Evolutionary conservation across 441 rosid species (phyloP).

Genomic region (Populus tomentosa): DNA sequence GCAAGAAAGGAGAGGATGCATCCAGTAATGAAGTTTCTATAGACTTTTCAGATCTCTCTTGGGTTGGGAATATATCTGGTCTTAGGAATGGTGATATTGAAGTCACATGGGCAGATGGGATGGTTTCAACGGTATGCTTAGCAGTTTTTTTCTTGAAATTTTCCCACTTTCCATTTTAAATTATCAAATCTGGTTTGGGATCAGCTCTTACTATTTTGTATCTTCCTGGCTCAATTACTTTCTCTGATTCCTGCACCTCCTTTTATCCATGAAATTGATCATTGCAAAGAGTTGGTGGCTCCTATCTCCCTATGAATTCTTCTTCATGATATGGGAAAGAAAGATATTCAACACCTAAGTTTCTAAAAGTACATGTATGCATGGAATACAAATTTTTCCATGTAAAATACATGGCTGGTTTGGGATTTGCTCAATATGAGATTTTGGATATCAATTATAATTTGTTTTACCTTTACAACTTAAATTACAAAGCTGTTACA

Average conservation of each 20-base stretch:
- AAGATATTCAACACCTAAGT: background rate
- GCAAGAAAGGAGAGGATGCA: slow-evolving; percentile 32
- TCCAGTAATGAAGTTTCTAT: slow-evolving; percentile 30
- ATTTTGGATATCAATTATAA: background rate
- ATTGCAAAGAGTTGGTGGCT: background rate
- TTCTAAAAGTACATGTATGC: background rate
- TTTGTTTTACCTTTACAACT: background rate
- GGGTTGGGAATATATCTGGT: slow-evolving; percentile 97
- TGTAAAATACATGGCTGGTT: background rate
- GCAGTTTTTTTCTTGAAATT: background rate
- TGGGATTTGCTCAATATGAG: background rate
- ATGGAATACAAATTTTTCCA: background rate
- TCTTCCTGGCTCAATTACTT: background rate
- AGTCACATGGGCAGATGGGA: slow-evolving; percentile 98
- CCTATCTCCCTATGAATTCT: background rate
- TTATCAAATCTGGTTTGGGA: background rate
- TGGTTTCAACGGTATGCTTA: slow-evolving; percentile 74
- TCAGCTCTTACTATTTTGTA: background rate
- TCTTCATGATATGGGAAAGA: background rate
- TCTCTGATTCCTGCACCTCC: background rate
- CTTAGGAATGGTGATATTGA: slow-evolving; percentile 89
- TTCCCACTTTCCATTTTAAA: background rate
- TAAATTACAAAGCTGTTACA: background rate
- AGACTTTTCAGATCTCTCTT: slow-evolving; percentile 67
- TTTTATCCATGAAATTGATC: background rate